These are phyloP conservation scores for Trametes cingulata DNA, from an alignment of 768 basidiomycete species.

Conservation along the genomic window DNA sequence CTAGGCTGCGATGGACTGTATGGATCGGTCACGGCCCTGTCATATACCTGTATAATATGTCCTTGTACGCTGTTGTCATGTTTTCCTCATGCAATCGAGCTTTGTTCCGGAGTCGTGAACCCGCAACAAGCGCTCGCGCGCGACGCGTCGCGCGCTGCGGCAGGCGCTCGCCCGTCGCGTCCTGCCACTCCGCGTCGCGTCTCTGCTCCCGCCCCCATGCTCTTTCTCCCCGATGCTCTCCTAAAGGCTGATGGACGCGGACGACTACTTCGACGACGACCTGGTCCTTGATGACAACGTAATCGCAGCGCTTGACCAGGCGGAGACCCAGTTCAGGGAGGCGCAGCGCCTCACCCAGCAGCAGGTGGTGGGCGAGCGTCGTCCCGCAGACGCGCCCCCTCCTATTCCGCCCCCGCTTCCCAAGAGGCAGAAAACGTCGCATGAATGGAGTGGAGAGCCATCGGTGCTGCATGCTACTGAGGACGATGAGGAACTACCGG, in stretches of 20 bases:
- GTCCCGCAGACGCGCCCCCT: conserved; percentile 11
- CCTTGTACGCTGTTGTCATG: conserved; percentile 3
- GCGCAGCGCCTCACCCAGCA: conserved; percentile 18
- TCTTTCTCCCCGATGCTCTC: conserved; percentile 3
- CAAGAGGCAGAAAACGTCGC: conserved; percentile 58
- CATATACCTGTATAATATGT: background rate
- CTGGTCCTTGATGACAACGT: conserved; percentile 63
- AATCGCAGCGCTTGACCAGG: conserved; percentile 60
- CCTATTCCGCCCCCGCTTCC: conserved; percentile 37
- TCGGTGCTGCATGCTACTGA: conserved; percentile 28
- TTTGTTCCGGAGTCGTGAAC: background rate
- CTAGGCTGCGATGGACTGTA: background rate
- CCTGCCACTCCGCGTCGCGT: background rate
- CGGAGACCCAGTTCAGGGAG: conserved; percentile 45
- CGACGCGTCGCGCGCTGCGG: background rate
- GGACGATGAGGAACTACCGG: conserved; percentile 59
- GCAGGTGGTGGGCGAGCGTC: conserved; percentile 35
- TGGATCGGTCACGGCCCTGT: conserved; percentile 1
- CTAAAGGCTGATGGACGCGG: conserved; percentile 51
- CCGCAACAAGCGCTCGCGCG: background rate
- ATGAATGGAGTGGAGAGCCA: conserved; percentile 41
- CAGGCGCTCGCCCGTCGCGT: background rate
- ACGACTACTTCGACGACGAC: conserved; percentile 61
- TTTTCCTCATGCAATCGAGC: conserved; percentile 3
- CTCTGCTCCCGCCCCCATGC: conserved; percentile 2